Percentiles rank a stretch among this genome's conserved stretches.
Evolutionary conservation across 306 rosid genomes (phyloP).

Genomic region (Corylus avellana): DNA sequence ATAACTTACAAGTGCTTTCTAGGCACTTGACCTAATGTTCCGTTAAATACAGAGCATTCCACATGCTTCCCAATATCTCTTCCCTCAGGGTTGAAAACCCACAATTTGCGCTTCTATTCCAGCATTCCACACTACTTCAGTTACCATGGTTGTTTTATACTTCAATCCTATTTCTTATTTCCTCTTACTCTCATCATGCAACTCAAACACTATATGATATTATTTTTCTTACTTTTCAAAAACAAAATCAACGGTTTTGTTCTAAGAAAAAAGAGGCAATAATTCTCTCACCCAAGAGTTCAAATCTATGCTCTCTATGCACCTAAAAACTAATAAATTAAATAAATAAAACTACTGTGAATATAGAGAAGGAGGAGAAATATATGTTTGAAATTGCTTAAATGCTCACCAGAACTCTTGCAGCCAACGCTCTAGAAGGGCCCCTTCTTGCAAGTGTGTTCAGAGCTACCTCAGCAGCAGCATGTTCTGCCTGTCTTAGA

Average conservation of each 20-base stretch:
- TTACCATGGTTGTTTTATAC: not conserved
- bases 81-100: not conserved
- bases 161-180: not conserved
- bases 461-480: constrained; percentile 83
- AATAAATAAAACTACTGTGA: constrained; percentile 10
- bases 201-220: not conserved
- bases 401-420: constrained; percentile 74
- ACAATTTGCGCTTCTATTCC: not conserved
- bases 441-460: constrained; percentile 68
- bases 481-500: constrained; percentile 84
- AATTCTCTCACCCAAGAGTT: not conserved
- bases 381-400: constrained; percentile 9
- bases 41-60: not conserved
- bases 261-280: not conserved
- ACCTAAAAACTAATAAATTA: not conserved
- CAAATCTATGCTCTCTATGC: not conserved
- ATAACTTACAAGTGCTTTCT: not conserved
- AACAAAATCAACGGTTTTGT: not conserved
- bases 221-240: not conserved
- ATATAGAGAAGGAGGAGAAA: not conserved
- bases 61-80: not conserved
- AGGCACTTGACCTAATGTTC: not conserved
- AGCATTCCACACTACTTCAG: not conserved
- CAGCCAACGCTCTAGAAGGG: constrained; percentile 79
- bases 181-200: not conserved